phyloP scores from a whole-genome alignment of 768 basidiomycete genomes.

The Termitomyces sp. region DNA sequence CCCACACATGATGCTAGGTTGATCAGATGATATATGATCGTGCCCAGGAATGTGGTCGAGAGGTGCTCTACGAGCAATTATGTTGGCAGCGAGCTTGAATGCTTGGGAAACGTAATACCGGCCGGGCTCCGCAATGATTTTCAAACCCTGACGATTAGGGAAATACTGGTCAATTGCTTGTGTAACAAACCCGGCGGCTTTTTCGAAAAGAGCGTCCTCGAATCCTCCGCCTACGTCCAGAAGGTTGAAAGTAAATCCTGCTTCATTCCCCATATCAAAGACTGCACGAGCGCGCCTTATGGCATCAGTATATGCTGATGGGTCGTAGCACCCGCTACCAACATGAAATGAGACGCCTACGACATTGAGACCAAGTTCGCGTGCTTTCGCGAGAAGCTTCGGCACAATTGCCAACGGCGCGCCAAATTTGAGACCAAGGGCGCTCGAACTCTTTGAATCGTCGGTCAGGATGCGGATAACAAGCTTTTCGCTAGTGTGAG shows the following conservation, averaged over 20 bases:
- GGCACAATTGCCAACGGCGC: slow-evolving; percentile 80
- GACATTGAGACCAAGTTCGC: slow-evolving; percentile 75
- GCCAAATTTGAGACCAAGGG: slow-evolving; percentile 93
- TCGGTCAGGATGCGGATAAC: slow-evolving; percentile 94
- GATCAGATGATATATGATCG: slow-evolving; percentile 23
- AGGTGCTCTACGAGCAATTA: slow-evolving; percentile 82
- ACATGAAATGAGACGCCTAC: slow-evolving; percentile 98
- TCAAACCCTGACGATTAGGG: slow-evolving; percentile 61
- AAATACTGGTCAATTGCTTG: slow-evolving; percentile 75
- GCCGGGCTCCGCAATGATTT: slow-evolving; percentile 94
- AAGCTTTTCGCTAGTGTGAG: slow-evolving; percentile 77
- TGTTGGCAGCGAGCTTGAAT: slow-evolving; percentile 86
- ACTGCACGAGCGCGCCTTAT: slow-evolving; percentile 74
- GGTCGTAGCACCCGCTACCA: slow-evolving; percentile 94
- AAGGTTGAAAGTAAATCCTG: slow-evolving; percentile 76
- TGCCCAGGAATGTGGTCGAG: slow-evolving; percentile 27
- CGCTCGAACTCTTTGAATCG: slow-evolving; percentile 91
- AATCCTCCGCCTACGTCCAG: slow-evolving; percentile 99
- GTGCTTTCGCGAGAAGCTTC: slow-evolving; percentile 71
- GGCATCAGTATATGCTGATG: slow-evolving; percentile 87
- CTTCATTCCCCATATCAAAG: slow-evolving; percentile 81
- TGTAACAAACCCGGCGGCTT: slow-evolving; percentile 64
- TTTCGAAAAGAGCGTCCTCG: slow-evolving; percentile 81
- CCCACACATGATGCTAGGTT: slow-evolving; percentile 83
- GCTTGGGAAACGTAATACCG: slow-evolving; percentile 90